Evolutionary conservation across 2,329 filamentous ascomycete species (phyloP).

Genomic region (Macrophomina tecta): DNA sequence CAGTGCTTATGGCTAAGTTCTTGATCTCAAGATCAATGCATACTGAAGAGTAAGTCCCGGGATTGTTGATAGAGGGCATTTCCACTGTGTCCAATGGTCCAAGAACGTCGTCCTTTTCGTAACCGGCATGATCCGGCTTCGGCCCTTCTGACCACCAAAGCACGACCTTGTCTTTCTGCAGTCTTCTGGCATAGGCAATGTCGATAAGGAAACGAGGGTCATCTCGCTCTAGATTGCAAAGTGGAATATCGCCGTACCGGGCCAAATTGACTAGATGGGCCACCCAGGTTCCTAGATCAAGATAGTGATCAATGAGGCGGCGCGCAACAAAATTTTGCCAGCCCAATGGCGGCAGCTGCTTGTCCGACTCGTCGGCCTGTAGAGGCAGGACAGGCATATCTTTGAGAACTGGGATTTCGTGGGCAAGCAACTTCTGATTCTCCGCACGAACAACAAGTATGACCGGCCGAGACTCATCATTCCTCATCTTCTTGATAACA

Average conservation of each 20-base stretch:
- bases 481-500: slow-evolving; percentile 85
- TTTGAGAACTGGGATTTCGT: slow-evolving; percentile 82
- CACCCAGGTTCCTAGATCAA: slow-evolving; percentile 92
- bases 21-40: slow-evolving; percentile 94
- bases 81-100: slow-evolving; percentile 83
- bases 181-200: slow-evolving; percentile 85
- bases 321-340: slow-evolving; percentile 93
- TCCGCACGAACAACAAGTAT: slow-evolving; percentile 92
- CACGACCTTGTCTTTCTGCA: slow-evolving; percentile 91
- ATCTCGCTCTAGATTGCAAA: slow-evolving; percentile 94
- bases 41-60: slow-evolving; percentile 92
- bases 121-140: slow-evolving; percentile 91
- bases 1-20: slow-evolving; percentile 96
- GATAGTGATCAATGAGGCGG: slow-evolving; percentile 84
- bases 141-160: slow-evolving; percentile 94
- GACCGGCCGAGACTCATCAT: slow-evolving; percentile 79
- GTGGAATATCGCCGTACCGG: slow-evolving; percentile 88
- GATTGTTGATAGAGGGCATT: slow-evolving; percentile 92
- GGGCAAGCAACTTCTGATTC: slow-evolving; percentile 77
- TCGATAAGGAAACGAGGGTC: slow-evolving; percentile 96
- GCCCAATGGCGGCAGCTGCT: slow-evolving; percentile 84
- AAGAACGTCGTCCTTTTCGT: slow-evolving; percentile 89
- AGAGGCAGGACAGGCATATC: slow-evolving; percentile 85
- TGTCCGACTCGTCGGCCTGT: slow-evolving; percentile 81
- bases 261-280: slow-evolving; percentile 85